Evolutionary conservation across 768 basidiomycete genomes (phyloP).

Genomic region (Galerina marginata): DNA sequence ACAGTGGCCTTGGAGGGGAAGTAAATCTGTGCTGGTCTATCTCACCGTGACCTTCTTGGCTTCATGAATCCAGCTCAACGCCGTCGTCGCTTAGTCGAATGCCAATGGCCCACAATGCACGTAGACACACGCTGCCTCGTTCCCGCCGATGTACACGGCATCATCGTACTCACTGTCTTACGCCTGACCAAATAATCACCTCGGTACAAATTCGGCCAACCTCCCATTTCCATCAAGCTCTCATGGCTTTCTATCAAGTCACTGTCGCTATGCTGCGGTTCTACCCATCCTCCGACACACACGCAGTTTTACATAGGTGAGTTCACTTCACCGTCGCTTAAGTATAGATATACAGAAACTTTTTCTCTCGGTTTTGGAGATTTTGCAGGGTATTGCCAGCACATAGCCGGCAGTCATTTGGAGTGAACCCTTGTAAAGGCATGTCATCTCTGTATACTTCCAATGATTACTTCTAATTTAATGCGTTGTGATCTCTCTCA

Average conservation of each 20-base stretch:
- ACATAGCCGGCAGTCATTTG: too few species aligned
- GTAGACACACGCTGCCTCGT: neutral
- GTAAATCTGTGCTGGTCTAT: neutral
- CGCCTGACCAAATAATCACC: neutral
- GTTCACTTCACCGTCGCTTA: conserved; percentile 8
- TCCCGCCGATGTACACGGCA: conserved; percentile 14
- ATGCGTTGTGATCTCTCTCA: neutral
- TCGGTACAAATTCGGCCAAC: conserved; percentile 8
- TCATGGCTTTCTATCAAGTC: conserved; percentile 18
- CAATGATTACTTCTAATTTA: neutral
- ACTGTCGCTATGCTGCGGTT: conserved; percentile 14
- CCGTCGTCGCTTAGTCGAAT: neutral
- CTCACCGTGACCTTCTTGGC: neutral
- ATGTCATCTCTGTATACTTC: too few species aligned
- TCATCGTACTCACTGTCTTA: neutral
- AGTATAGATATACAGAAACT: neutral
- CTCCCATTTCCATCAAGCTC: conserved; percentile 2
- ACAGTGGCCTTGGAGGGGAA: too few species aligned
- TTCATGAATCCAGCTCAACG: neutral
- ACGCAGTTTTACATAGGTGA: conserved; percentile 16
- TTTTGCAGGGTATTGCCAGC: too few species aligned
- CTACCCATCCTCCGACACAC: conserved; percentile 16
- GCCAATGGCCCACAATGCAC: neutral
- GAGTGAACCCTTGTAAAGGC: too few species aligned
- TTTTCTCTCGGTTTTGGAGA: too few species aligned